These are phyloP conservation scores for Xylaria intraflava DNA, from an alignment of 495 filamentous ascomycete species.

Conservation along the genomic window DNA sequence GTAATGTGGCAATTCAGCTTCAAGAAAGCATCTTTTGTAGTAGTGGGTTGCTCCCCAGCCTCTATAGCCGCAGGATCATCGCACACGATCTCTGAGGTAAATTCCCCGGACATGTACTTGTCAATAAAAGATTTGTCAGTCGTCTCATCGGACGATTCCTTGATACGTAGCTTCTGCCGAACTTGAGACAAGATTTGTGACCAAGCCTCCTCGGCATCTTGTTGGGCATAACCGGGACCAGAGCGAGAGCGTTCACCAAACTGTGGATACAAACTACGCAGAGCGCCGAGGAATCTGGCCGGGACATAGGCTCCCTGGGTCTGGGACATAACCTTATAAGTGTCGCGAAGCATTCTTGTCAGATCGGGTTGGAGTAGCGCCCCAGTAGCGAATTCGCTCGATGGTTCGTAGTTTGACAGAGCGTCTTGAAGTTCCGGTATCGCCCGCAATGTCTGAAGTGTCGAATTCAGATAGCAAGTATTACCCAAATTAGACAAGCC, in stretches of 20 bases:
- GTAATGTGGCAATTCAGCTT: slow-evolving; percentile 96
- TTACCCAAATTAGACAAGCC: slow-evolving; percentile 92
- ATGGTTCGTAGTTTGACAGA: slow-evolving; percentile 59
- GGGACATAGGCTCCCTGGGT: slow-evolving; percentile 87
- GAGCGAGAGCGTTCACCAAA: slow-evolving; percentile 81
- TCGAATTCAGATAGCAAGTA: slow-evolving; percentile 97
- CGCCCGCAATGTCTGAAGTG: slow-evolving; percentile 77
- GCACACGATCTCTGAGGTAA: slow-evolving; percentile 69
- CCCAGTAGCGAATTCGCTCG: slow-evolving; percentile 8
- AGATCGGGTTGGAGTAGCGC: slow-evolving; percentile 55
- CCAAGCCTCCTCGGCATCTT: slow-evolving; percentile 98
- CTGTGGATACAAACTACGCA: slow-evolving; percentile 81
- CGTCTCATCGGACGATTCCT: slow-evolving; percentile 39
- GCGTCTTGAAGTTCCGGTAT: slow-evolving; percentile 89
- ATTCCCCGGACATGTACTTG: slow-evolving; percentile 78
- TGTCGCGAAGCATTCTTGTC: slow-evolving; percentile 69
- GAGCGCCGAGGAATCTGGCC: slow-evolving; percentile 73
- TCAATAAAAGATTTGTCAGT: slow-evolving; percentile 70
- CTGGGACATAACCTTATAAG: slow-evolving; percentile 89
- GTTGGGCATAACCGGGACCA: slow-evolving; percentile 81
- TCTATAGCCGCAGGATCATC: slow-evolving; percentile 75
- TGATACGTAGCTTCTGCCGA: slow-evolving; percentile 67
- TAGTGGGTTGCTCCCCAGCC: slow-evolving; percentile 61
- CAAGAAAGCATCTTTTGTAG: slow-evolving; percentile 67
- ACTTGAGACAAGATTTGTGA: slow-evolving; percentile 90